Percentiles rank a stretch among this genome's conserved stretches.
phyloP scores from a whole-genome alignment of 768 basidiomycete species.

The Pleurotus cornucopiae region DNA sequence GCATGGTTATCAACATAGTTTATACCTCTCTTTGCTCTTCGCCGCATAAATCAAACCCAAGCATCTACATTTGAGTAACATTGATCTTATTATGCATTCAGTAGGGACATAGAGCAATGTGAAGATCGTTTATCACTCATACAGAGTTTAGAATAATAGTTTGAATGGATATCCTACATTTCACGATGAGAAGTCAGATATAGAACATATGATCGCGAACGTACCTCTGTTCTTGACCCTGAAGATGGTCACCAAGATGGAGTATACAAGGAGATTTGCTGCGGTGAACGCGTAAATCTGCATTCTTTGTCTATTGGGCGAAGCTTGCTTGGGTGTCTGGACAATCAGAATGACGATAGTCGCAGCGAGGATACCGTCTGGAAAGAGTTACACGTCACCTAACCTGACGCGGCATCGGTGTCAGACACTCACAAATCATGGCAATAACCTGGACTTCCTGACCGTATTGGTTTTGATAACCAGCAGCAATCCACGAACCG shows the following conservation, averaged over 20 bases:
- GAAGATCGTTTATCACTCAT: not conserved
- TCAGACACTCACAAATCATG: constrained; percentile 57
- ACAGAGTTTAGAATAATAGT: constrained; percentile 49
- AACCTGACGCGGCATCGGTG: constrained; percentile 24
- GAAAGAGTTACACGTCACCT: not conserved
- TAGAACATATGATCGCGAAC: constrained; percentile 15
- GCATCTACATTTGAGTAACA: not conserved
- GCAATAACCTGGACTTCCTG: constrained; percentile 89
- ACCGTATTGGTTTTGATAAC: constrained; percentile 88
- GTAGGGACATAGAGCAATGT: not conserved
- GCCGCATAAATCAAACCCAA: not conserved
- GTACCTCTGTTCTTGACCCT: constrained; percentile 85
- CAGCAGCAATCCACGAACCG: constrained; percentile 80
- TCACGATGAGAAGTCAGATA: not conserved
- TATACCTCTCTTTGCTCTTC: constrained; percentile 1
- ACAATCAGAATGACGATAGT: constrained; percentile 79
- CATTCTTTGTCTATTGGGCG: constrained; percentile 69
- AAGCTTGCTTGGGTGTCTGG: constrained; percentile 73
- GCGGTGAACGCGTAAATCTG: constrained; percentile 89
- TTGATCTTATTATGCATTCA: not conserved
- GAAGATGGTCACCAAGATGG: constrained; percentile 83
- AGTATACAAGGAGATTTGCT: constrained; percentile 81
- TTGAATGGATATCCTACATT: constrained; percentile 75
- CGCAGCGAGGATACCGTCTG: constrained; percentile 80
- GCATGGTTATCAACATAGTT: not conserved